A percentile compares a stretch with the other conserved stretches of the same genome.
phyloP scores from a whole-genome alignment of 176 grass and related monocot genomes.

The Carex scoparia region DNA sequence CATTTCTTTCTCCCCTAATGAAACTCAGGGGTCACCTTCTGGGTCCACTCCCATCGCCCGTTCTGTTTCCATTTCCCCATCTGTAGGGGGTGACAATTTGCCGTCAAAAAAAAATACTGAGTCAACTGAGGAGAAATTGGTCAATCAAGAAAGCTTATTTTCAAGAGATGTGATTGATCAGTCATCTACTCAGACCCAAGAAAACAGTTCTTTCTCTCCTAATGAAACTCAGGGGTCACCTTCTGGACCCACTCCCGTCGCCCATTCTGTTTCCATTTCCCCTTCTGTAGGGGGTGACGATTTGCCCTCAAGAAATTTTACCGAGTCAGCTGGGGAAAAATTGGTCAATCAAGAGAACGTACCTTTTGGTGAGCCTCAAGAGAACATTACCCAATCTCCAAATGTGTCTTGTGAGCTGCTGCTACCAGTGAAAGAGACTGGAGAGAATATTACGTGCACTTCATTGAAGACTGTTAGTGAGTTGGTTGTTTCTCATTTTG shows the following conservation, averaged over 20 bases:
- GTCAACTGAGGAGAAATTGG: not conserved
- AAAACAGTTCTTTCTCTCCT: not conserved
- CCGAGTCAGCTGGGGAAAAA: not conserved
- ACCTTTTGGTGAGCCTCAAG: not conserved
- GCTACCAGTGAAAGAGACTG: not conserved
- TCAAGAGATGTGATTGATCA: not conserved
- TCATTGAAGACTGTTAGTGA: not conserved
- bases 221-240: not conserved
- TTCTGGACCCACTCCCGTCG: not conserved
- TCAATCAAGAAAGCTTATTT: not conserved
- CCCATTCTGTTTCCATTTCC: not conserved
- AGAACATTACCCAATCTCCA: not conserved
- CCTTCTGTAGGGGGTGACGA: constrained; percentile 37
- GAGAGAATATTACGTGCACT: not conserved
- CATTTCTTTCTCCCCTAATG: not conserved
- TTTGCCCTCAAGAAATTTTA: not conserved
- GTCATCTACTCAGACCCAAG: not conserved
- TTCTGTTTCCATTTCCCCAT: constrained; percentile 16
- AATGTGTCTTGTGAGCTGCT: not conserved
- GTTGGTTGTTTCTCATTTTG: constrained; percentile 4
- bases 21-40: constrained; percentile 22
- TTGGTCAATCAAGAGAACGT: constrained; percentile 9
- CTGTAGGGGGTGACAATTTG: constrained; percentile 44
- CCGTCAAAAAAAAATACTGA: not conserved
- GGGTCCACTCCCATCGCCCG: constrained; percentile 27